phyloP scores from a whole-genome alignment of 768 basidiomycete genomes.

The Mrakia blollopis region DNA sequence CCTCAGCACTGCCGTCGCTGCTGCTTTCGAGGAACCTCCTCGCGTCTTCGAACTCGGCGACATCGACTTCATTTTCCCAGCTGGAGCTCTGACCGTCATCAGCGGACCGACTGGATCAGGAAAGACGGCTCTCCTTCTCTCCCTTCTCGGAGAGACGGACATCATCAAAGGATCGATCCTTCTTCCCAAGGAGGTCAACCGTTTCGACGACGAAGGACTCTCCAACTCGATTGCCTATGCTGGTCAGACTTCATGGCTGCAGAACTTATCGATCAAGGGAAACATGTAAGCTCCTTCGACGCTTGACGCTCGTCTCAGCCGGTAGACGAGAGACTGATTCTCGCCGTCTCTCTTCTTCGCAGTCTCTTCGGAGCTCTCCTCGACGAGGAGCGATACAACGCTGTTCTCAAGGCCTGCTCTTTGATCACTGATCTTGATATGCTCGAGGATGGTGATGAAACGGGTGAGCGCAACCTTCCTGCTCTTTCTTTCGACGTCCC shows the following conservation, averaged over 20 bases:
- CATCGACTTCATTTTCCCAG: conserved; percentile 64
- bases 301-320: conserved; percentile 41
- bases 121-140: conserved; percentile 57
- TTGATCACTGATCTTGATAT: conserved; percentile 23
- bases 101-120: conserved; percentile 73
- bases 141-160: conserved; percentile 68
- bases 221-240: conserved; percentile 60
- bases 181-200: conserved; percentile 61
- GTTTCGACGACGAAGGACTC: conserved; percentile 44
- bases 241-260: conserved; percentile 55
- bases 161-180: conserved; percentile 54
- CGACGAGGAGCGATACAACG: conserved; percentile 24
- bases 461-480: conserved; percentile 44
- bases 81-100: conserved; percentile 63
- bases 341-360: background rate
- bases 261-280: conserved; percentile 44
- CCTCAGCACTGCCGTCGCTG: background rate
- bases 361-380: conserved; percentile 30
- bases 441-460: conserved; percentile 31
- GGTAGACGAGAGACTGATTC: background rate
- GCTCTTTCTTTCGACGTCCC: background rate
- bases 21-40: conserved; percentile 41
- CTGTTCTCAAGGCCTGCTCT: conserved; percentile 27
- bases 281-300: conserved; percentile 54
- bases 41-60: conserved; percentile 61